phyloP scores from a whole-genome alignment of 2,329 filamentous ascomycete species.

The Teratosphaeriaceae sp. region DNA sequence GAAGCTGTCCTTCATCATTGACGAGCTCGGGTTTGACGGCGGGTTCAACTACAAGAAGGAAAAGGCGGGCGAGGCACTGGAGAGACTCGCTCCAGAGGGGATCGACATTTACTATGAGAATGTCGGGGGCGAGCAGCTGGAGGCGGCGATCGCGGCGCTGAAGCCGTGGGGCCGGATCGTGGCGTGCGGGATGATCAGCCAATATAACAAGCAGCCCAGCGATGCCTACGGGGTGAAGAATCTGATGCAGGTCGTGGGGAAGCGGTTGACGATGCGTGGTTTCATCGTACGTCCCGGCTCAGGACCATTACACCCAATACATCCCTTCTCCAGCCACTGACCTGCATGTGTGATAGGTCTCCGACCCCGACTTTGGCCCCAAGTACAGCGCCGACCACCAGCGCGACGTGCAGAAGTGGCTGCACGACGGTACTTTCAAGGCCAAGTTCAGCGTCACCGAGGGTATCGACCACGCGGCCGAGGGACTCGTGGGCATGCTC shows the following conservation, averaged over 20 bases:
- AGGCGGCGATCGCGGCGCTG: slow-evolving; percentile 58
- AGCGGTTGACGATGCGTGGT: slow-evolving; percentile 64
- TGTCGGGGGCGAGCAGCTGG: slow-evolving; percentile 65
- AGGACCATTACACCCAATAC: neutral
- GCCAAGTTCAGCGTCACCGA: slow-evolving; percentile 60
- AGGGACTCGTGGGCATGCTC: slow-evolving; percentile 69
- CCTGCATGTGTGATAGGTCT: slow-evolving; percentile 35
- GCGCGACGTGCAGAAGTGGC: slow-evolving; percentile 67
- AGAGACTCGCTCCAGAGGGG: slow-evolving; percentile 65
- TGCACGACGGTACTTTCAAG: slow-evolving; percentile 69
- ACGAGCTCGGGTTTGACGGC: slow-evolving; percentile 62
- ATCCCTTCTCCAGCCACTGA: no score
- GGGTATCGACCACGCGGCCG: slow-evolving; percentile 69
- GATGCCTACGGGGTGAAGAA: slow-evolving; percentile 63
- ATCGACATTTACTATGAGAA: slow-evolving; percentile 83
- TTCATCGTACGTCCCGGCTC: slow-evolving; percentile 62
- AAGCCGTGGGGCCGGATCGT: slow-evolving; percentile 63
- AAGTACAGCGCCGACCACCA: slow-evolving; percentile 65
- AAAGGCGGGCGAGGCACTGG: slow-evolving; percentile 59
- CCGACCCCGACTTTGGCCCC: slow-evolving; percentile 57
- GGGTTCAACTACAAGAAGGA: slow-evolving; percentile 91
- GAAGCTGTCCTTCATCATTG: slow-evolving; percentile 68
- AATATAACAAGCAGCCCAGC: slow-evolving; percentile 59
- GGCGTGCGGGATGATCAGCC: slow-evolving; percentile 60
- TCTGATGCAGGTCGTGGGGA: slow-evolving; percentile 57